Evolutionary conservation across 2,329 filamentous ascomycete species (phyloP).

Genomic region (Ustulina deusta): DNA sequence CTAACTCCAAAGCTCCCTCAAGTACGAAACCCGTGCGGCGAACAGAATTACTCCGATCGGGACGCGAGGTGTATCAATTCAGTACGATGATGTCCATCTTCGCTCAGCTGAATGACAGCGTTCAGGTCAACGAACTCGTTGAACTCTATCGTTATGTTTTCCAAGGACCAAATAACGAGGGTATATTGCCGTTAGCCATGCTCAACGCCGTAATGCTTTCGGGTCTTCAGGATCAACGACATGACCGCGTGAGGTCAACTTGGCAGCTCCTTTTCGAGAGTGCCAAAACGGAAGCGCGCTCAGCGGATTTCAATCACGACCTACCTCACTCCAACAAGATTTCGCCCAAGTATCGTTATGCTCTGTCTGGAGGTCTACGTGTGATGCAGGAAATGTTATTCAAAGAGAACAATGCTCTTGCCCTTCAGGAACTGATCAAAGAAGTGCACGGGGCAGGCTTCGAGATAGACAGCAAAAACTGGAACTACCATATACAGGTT

Average conservation of each 20-base stretch:
- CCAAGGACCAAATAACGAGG: constrained; percentile 50
- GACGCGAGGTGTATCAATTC: constrained; percentile 51
- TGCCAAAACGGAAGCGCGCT: constrained; percentile 59
- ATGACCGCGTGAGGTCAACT: constrained; percentile 70
- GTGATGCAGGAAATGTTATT: constrained; percentile 62
- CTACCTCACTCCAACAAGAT: constrained; percentile 55
- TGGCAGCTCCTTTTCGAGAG: constrained; percentile 73
- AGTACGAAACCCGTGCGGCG: constrained; percentile 4
- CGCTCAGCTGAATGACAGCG: constrained; percentile 59
- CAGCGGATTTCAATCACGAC: constrained; percentile 45
- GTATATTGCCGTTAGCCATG: constrained; percentile 64
- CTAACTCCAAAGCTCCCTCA: constrained; percentile 29
- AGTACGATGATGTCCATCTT: constrained; percentile 58
- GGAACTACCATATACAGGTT: constrained; percentile 80
- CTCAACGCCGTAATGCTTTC: constrained; percentile 76
- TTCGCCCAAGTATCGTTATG: constrained; percentile 64
- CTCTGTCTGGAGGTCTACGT: constrained; percentile 62
- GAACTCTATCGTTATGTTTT: constrained; percentile 62
- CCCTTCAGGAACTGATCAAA: constrained; percentile 64
- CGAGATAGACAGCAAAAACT: constrained; percentile 78
- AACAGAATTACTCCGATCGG: constrained; percentile 41
- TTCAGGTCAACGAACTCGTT: constrained; percentile 69
- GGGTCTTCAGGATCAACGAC: constrained; percentile 68
- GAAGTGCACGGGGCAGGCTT: constrained; percentile 76
- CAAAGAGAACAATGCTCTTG: constrained; percentile 56